Percentiles rank a stretch among this genome's conserved stretches.
Evolutionary conservation across 2,329 filamentous ascomycete genomes (phyloP).

Genomic region (Ilyonectria destructans): DNA sequence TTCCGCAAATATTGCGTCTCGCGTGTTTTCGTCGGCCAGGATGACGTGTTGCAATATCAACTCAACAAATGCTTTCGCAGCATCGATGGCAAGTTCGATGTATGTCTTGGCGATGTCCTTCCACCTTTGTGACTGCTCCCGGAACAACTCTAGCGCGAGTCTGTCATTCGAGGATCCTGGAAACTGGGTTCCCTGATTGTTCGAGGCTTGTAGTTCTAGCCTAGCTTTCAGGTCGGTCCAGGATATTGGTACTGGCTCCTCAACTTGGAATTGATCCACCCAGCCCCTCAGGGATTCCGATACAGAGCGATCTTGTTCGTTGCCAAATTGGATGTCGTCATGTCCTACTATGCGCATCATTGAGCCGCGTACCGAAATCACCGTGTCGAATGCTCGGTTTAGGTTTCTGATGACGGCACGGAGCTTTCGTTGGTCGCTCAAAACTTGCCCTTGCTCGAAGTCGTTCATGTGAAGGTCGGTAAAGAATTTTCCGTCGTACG

Average conservation of each 20-base stretch:
- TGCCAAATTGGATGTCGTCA: not conserved
- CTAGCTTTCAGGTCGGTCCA: constrained; percentile 38
- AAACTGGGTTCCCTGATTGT: constrained; percentile 57
- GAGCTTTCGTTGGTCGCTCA: constrained; percentile 36
- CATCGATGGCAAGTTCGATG: constrained; percentile 49
- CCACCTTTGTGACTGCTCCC: constrained; percentile 57
- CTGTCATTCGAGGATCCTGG: constrained; percentile 55
- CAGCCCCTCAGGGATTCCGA: not conserved
- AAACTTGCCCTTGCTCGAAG: not conserved
- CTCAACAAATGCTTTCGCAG: constrained; percentile 55
- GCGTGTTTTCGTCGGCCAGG: constrained; percentile 36
- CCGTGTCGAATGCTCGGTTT: constrained; percentile 45
- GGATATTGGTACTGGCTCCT: constrained; percentile 40
- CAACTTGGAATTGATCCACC: not conserved
- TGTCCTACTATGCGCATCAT: not conserved
- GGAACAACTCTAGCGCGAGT: constrained; percentile 57
- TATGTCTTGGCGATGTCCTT: constrained; percentile 54
- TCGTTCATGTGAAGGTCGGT: not conserved
- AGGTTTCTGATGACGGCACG: constrained; percentile 49
- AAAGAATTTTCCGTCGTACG: constrained; percentile 5
- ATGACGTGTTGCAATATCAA: constrained; percentile 52
- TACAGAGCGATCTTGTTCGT: too few species aligned
- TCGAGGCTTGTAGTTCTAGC: constrained; percentile 51
- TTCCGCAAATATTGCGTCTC: constrained; percentile 32
- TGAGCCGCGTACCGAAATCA: constrained; percentile 41